Conservation (phyloP, 805 yeast genomes). For the Yamadazyma philogaea region DNA sequence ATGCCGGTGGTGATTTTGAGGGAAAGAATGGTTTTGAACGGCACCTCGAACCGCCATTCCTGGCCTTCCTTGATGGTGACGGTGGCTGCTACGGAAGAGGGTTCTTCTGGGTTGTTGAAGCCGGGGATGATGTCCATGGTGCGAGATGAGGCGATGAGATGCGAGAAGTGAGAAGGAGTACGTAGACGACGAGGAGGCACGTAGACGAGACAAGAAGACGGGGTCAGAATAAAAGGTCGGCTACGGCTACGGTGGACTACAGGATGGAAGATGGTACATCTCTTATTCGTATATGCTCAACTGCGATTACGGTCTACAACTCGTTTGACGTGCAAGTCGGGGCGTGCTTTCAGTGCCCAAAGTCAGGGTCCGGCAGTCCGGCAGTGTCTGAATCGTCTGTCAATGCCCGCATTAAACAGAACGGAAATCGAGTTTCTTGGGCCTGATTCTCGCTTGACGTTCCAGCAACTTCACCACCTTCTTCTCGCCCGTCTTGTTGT, state of each 20-base stretch:
- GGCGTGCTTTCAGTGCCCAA: too few relatives aligned
- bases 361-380: not conserved
- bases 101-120: conserved; percentile 10
- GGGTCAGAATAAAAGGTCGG: too few relatives aligned
- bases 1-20: conserved; percentile 60
- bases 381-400: not conserved
- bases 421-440: conserved; percentile 31
- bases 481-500: conserved; percentile 37
- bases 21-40: conserved; percentile 46
- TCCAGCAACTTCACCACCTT: conserved; percentile 30
- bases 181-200: not conserved
- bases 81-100: conserved; percentile 11
- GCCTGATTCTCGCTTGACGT: conserved; percentile 34
- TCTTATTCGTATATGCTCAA: too few relatives aligned
- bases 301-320: too few relatives aligned
- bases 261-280: too few relatives aligned
- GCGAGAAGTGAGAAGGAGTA: not conserved
- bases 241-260: too few relatives aligned
- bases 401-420: conserved; percentile 3
- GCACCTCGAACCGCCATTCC: conserved; percentile 80
- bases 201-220: too few relatives aligned
- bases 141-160: too few relatives aligned
- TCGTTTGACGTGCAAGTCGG: too few relatives aligned
- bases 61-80: conserved; percentile 35
- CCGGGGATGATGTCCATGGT: conserved; percentile 15